Conservation (phyloP, 129 eudicot genomes). For the Flaveria robusta region DNA sequence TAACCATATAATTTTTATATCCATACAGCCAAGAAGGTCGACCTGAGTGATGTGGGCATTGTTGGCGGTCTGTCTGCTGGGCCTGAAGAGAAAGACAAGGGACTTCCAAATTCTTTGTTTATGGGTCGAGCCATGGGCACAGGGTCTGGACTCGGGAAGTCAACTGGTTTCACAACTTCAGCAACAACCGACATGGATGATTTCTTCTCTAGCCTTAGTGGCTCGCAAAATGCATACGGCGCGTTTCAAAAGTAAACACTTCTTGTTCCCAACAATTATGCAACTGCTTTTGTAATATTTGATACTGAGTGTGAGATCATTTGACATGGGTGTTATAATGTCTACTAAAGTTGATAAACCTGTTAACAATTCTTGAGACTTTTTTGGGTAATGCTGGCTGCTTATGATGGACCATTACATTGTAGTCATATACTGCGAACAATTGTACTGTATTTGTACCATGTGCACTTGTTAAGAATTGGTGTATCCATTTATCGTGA, state of each 20-base stretch:
- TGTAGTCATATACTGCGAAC: neutral
- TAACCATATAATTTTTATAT: neutral
- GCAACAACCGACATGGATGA: conserved; percentile 46
- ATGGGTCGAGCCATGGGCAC: conserved; percentile 83
- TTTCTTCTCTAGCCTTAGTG: conserved; percentile 62
- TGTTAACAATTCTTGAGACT: conserved; percentile 1
- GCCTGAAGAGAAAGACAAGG: conserved; percentile 65
- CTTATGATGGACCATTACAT: neutral
- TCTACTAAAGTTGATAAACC: conserved; percentile 15
- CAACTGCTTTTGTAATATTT: conserved; percentile 9
- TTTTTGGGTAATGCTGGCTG: neutral
- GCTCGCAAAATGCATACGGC: conserved; percentile 66
- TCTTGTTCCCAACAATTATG: neutral
- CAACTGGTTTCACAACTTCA: conserved; percentile 48
- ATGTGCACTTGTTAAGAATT: neutral
- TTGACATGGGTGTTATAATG: conserved; percentile 9
- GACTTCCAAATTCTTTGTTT: conserved; percentile 52
- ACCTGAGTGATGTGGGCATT: conserved; percentile 81
- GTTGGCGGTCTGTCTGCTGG: conserved; percentile 77
- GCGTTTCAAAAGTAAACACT: conserved; percentile 61
- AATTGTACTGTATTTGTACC: neutral
- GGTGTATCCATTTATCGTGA: neutral
- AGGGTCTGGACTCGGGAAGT: conserved; percentile 65
- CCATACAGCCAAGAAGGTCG: conserved; percentile 87
- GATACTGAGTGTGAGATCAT: conserved; percentile 26